These are phyloP conservation scores for Kuraishia ogatae DNA, from an alignment of 805 yeast genomes.

Conservation along the genomic window DNA sequence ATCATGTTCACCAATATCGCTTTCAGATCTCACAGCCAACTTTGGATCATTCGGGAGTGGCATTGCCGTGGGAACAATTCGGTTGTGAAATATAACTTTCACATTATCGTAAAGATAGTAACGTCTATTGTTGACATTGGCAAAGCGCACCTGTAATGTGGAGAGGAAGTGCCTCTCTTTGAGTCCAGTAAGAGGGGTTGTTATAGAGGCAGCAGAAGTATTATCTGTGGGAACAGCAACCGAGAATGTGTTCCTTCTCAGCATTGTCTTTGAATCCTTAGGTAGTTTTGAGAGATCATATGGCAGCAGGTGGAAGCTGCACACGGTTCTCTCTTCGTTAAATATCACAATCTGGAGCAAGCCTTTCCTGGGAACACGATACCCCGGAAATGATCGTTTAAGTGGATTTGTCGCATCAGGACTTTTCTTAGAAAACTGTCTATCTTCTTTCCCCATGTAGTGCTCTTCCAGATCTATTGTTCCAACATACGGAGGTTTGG, in stretches of 20 bases:
- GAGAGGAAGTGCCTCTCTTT: constrained; percentile 8
- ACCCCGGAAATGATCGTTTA: constrained; percentile 21
- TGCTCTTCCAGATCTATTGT: constrained; percentile 18
- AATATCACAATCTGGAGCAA: constrained; percentile 20
- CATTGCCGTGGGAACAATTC: constrained; percentile 1
- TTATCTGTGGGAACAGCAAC: constrained; percentile 2
- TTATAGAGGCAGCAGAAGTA: neutral
- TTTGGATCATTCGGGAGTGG: neutral
- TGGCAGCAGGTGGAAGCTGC: constrained; percentile 16
- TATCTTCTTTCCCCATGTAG: constrained; percentile 13
- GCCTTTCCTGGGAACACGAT: constrained; percentile 16
- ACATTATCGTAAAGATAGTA: constrained; percentile 21
- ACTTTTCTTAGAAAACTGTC: neutral
- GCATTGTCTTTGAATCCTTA: constrained; percentile 17
- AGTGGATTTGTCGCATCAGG: neutral
- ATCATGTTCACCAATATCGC: no score
- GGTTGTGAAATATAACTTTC: constrained; percentile 19
- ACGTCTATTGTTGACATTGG: constrained; percentile 15
- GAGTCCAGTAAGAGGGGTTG: neutral
- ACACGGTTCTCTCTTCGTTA: constrained; percentile 19
- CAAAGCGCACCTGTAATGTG: constrained; percentile 19
- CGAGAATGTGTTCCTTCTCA: constrained; percentile 15
- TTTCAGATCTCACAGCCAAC: neutral
- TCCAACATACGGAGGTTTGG: constrained; percentile 21
- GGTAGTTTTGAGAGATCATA: constrained; percentile 15